A percentile compares a stretch with the other conserved stretches of the same genome.
These are phyloP conservation scores for Candida berthetii DNA, from an alignment of 805 yeast genomes.

Conservation along the genomic window DNA sequence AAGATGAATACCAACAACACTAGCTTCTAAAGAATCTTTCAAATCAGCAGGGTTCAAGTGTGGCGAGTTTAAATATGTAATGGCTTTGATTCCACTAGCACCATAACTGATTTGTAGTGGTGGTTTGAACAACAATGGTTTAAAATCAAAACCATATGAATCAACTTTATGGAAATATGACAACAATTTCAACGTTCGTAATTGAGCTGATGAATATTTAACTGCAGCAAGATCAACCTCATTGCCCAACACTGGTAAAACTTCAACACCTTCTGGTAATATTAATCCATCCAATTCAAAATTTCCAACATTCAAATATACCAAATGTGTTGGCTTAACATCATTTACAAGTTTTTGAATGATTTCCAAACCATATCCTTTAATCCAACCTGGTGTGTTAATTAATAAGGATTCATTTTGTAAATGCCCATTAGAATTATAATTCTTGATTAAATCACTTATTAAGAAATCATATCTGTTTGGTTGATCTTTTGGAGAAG, in stretches of 20 bases:
- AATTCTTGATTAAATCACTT: slow-evolving; percentile 31
- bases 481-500: slow-evolving; percentile 67
- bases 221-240: slow-evolving; percentile 18
- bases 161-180: slow-evolving; percentile 44
- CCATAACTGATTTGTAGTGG: slow-evolving; percentile 38
- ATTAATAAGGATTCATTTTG: slow-evolving; percentile 39
- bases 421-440: slow-evolving; percentile 19
- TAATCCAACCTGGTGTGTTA: slow-evolving; percentile 89
- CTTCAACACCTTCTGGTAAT: slow-evolving; percentile 20
- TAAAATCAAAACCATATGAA: slow-evolving; percentile 28
- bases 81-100: slow-evolving; percentile 28
- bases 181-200: slow-evolving; percentile 44
- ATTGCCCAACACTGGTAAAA: slow-evolving; percentile 30
- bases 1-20: slow-evolving; percentile 25
- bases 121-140: slow-evolving; percentile 30
- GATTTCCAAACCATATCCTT: slow-evolving; percentile 75
- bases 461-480: slow-evolving; percentile 40
- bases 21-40: slow-evolving; percentile 26
- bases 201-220: slow-evolving; percentile 42
- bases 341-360: slow-evolving; percentile 34
- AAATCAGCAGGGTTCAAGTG: slow-evolving; percentile 28
- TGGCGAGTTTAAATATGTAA: slow-evolving; percentile 26
- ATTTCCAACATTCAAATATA: slow-evolving; percentile 43
- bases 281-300: slow-evolving; percentile 20
- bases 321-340: slow-evolving; percentile 48